Percentiles rank a stretch among this genome's conserved stretches.
These are phyloP conservation scores for Talaromyces wortmannii DNA, from an alignment of 495 filamentous ascomycete genomes.

Conservation along the genomic window DNA sequence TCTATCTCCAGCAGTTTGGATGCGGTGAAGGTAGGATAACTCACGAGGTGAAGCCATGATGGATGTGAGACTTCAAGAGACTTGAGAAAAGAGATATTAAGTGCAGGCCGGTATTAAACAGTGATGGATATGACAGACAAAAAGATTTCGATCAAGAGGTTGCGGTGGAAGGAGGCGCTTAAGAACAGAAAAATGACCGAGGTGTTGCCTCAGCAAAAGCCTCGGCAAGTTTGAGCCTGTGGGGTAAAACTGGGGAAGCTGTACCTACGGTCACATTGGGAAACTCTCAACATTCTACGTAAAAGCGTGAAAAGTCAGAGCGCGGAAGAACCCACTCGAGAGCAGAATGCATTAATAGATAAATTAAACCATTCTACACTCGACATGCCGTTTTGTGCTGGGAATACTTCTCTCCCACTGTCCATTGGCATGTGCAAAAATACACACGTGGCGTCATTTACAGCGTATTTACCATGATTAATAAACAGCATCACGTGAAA, in stretches of 20 bases:
- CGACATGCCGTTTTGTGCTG: no score
- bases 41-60: conserved; percentile 80
- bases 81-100: conserved; percentile 11
- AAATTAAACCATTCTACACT: no score
- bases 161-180: conserved; percentile 9
- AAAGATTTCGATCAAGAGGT: no score
- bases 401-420: no score
- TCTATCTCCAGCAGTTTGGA: not conserved
- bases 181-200: not conserved
- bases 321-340: no score
- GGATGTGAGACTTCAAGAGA: conserved; percentile 13
- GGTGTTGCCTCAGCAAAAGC: not conserved
- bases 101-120: not conserved
- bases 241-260: not conserved
- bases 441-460: no score
- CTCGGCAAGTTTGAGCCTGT: not conserved
- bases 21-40: conserved; percentile 16
- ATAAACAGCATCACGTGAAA: no score
- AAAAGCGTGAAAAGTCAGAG: no score
- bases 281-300: no score
- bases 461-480: no score
- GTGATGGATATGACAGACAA: not conserved
- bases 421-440: no score
- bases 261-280: not conserved
- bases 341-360: no score